Evolutionary conservation across 371 early-diverging fungal species (phyloP).

Genomic region (Circinella minor): DNA sequence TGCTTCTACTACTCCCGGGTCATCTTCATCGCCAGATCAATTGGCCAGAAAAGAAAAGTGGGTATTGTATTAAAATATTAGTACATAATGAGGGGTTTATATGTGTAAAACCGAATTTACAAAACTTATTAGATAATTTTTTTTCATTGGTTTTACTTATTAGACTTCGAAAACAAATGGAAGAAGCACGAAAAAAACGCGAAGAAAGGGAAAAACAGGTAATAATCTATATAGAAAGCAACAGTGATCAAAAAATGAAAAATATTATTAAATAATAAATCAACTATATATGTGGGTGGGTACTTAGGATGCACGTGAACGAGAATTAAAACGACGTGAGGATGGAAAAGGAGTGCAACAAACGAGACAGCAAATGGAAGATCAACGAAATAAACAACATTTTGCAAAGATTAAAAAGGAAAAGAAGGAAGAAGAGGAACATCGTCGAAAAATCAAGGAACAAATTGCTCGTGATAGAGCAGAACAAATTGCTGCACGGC

Average conservation of each 20-base stretch:
- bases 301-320: slow-evolving; percentile 32
- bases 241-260: not conserved
- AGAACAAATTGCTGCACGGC: slow-evolving; percentile 36
- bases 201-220: slow-evolving; percentile 41
- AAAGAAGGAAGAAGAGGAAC: slow-evolving; percentile 45
- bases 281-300: no score
- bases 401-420: slow-evolving; percentile 48
- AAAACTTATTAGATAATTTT: no score
- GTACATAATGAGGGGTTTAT: not conserved
- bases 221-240: not conserved
- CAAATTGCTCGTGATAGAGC: slow-evolving; percentile 52
- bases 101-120: not conserved
- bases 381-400: slow-evolving; percentile 39
- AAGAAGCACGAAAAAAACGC: slow-evolving; percentile 38
- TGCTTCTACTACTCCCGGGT: not conserved
- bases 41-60: slow-evolving; percentile 30
- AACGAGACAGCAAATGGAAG: slow-evolving; percentile 26
- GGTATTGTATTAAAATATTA: not conserved
- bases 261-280: no score
- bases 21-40: not conserved
- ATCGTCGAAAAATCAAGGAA: slow-evolving; percentile 40
- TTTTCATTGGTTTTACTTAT: no score
- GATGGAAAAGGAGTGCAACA: slow-evolving; percentile 42
- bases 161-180: slow-evolving; percentile 44
- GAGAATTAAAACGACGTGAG: slow-evolving; percentile 45